phyloP scores from a whole-genome alignment of 352 stramenopile genomes.

The Globisporangium barbulae region DNA sequence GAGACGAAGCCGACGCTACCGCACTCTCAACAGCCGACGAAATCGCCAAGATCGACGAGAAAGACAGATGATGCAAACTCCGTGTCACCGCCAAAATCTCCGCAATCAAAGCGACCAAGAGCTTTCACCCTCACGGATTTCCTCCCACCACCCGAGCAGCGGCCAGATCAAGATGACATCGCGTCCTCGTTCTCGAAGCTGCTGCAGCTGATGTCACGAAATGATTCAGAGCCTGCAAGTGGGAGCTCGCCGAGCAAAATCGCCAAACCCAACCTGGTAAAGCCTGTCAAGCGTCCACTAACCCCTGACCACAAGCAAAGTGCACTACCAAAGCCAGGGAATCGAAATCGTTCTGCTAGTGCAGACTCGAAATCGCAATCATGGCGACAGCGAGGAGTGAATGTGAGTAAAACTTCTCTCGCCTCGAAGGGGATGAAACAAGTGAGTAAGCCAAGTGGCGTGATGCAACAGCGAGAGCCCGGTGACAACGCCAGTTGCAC shows the following conservation, averaged over 20 bases:
- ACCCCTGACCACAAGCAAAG: conserved; percentile 11
- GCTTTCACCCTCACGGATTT: not conserved
- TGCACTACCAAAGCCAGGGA: not conserved
- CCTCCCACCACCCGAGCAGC: not conserved
- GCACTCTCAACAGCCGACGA: not conserved
- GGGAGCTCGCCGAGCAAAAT: not conserved
- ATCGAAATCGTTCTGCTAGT: conserved; percentile 17
- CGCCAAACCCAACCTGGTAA: not conserved
- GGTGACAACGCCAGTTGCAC: not conserved
- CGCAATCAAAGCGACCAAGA: not conserved
- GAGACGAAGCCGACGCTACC: not conserved
- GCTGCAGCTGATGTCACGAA: conserved; percentile 26
- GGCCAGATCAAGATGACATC: conserved; percentile 18
- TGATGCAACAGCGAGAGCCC: not conserved
- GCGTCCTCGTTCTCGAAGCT: conserved; percentile 33
- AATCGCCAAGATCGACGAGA: conserved; percentile 6
- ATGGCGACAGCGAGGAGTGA: not conserved
- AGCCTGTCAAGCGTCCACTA: not conserved
- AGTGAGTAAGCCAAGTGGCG: not conserved
- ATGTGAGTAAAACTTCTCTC: not conserved
- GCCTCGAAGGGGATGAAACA: conserved; percentile 3
- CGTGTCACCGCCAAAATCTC: conserved; percentile 2
- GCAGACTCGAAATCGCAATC: conserved; percentile 17
- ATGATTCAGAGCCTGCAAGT: not conserved
- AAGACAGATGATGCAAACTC: not conserved